Evolutionary conservation across 2,329 filamentous ascomycete species (phyloP).

Genomic region (Chaetothyriales sp.): DNA sequence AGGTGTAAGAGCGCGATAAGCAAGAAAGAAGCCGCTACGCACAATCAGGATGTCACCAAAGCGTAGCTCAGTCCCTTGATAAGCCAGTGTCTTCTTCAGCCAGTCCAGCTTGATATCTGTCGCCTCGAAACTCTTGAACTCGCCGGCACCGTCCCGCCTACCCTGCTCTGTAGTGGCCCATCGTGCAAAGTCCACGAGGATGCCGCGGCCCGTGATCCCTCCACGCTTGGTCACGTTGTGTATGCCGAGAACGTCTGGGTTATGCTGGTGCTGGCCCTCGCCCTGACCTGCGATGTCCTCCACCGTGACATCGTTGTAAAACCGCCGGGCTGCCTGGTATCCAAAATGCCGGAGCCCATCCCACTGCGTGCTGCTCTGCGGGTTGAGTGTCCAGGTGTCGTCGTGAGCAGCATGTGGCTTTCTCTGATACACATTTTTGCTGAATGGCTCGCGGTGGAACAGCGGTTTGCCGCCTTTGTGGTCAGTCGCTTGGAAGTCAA

Average conservation of each 20-base stretch:
- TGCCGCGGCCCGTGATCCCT: slow-evolving; percentile 31
- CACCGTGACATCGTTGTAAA: slow-evolving; percentile 17
- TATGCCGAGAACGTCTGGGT: slow-evolving; percentile 13
- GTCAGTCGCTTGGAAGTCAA: slow-evolving; percentile 20
- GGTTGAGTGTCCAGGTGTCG: slow-evolving; percentile 19
- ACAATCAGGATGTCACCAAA: slow-evolving; percentile 20
- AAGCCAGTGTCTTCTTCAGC: slow-evolving; percentile 13
- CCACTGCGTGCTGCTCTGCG: slow-evolving; percentile 17
- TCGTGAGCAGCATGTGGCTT: slow-evolving; percentile 17
- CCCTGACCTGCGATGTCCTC: slow-evolving; percentile 15
- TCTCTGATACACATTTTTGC: slow-evolving; percentile 20
- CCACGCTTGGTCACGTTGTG: slow-evolving; percentile 24
- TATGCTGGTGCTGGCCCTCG: not conserved
- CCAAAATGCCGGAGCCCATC: slow-evolving; percentile 18
- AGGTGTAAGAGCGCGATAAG: slow-evolving; percentile 12
- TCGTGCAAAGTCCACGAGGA: slow-evolving; percentile 32
- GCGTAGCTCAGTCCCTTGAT: slow-evolving; percentile 16
- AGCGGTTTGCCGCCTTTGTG: slow-evolving; percentile 16
- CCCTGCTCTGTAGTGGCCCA: slow-evolving; percentile 26
- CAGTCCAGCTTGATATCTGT: slow-evolving; percentile 20
- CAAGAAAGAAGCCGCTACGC: slow-evolving; percentile 18
- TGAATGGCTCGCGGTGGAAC: slow-evolving; percentile 21
- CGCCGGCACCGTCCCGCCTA: slow-evolving; percentile 19
- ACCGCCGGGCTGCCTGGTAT: slow-evolving; percentile 13
- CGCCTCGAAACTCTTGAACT: slow-evolving; percentile 25